Percentiles rank a stretch among this genome's conserved stretches.
Evolutionary conservation across 2,329 filamentous ascomycete species (phyloP).

Genomic region (Diaporthe capsici): DNA sequence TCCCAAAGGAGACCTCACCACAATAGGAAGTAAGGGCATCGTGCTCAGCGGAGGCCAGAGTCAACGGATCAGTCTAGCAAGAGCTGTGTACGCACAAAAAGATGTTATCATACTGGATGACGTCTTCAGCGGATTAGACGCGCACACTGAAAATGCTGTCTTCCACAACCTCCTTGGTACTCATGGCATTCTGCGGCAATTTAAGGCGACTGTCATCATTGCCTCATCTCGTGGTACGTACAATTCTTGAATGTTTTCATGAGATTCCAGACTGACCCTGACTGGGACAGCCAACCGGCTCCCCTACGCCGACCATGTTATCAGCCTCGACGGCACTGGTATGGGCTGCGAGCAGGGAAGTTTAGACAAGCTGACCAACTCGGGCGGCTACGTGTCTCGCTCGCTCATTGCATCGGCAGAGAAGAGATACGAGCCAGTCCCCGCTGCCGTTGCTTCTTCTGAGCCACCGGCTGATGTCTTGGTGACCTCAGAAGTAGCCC

Average conservation of each 20-base stretch:
- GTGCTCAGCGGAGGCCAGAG: slow-evolving; percentile 44
- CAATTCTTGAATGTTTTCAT: neutral
- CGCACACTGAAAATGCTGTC: slow-evolving; percentile 57
- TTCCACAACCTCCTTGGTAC: slow-evolving; percentile 58
- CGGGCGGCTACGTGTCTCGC: slow-evolving; percentile 8
- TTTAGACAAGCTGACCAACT: slow-evolving; percentile 3
- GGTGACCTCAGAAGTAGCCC: neutral
- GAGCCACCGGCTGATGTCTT: neutral
- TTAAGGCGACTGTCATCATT: slow-evolving; percentile 52
- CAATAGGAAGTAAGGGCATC: slow-evolving; percentile 41
- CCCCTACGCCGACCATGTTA: slow-evolving; percentile 6
- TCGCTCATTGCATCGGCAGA: neutral
- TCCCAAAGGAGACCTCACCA: slow-evolving; percentile 38
- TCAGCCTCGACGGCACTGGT: slow-evolving; percentile 11
- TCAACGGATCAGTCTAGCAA: slow-evolving; percentile 52
- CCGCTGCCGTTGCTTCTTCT: neutral
- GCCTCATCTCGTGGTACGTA: slow-evolving; percentile 7
- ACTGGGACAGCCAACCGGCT: neutral
- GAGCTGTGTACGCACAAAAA: slow-evolving; percentile 59
- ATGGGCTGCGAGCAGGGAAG: slow-evolving; percentile 17
- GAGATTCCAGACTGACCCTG: neutral
- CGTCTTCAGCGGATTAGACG: slow-evolving; percentile 60
- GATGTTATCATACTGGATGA: slow-evolving; percentile 62
- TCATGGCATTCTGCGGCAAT: slow-evolving; percentile 56
- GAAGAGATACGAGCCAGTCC: neutral